These are phyloP conservation scores for Pythium grandisporangium DNA, from an alignment of 352 stramenopile species.

Conservation along the genomic window DNA sequence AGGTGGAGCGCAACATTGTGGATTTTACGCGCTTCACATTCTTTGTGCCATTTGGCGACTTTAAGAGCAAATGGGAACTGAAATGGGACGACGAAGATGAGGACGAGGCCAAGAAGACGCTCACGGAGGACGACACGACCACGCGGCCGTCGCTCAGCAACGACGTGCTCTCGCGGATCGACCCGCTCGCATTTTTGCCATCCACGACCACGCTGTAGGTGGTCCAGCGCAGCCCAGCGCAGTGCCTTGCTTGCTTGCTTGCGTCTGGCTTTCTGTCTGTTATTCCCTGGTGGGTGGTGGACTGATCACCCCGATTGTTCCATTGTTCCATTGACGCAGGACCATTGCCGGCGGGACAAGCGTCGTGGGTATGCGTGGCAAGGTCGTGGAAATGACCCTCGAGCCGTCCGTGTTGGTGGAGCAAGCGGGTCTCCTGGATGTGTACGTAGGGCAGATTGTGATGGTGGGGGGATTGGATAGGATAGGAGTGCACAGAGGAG, in stretches of 20 bases:
- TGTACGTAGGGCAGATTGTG: no score
- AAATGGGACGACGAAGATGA: conserved; percentile 24
- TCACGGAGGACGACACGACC: conserved; percentile 6
- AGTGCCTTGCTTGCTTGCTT: no score
- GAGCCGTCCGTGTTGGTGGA: conserved; percentile 17
- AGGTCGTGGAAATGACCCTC: conserved; percentile 30
- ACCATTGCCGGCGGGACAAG: conserved; percentile 39
- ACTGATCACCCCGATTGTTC: no score
- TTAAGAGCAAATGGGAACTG: conserved; percentile 29
- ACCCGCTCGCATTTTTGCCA: conserved; percentile 11
- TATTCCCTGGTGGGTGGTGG: no score
- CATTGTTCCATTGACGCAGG: no score
- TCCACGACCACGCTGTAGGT: conserved; percentile 14
- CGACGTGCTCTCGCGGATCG: conserved; percentile 6
- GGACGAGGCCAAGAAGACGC: conserved; percentile 2
- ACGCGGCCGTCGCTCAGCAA: conserved; percentile 7
- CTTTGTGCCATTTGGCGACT: conserved; percentile 40
- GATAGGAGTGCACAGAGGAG: background rate
- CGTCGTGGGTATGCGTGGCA: conserved; percentile 25
- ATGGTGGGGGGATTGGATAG: no score
- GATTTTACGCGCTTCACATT: conserved; percentile 43
- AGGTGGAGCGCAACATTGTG: conserved; percentile 28
- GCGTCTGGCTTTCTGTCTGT: no score
- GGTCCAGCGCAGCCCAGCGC: background rate
- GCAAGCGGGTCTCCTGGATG: conserved; percentile 23